Conservation (phyloP, 2,329 filamentous ascomycete genomes). For the Fusarium fujikuroi region DNA sequence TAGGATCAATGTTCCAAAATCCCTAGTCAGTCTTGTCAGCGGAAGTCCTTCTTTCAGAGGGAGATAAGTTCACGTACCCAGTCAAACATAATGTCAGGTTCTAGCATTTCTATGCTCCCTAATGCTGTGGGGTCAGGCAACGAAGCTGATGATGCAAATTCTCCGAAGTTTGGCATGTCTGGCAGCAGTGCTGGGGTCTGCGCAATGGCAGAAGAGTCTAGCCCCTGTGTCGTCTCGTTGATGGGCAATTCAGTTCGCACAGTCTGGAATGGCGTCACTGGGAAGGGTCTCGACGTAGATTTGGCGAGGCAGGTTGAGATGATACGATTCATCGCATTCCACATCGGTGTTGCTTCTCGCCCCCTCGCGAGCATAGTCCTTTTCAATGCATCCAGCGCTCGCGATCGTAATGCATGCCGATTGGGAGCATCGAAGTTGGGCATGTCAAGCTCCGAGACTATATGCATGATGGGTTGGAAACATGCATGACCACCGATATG, state of each 20-base stretch:
- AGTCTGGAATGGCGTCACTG: neutral
- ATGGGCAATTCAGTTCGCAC: accelerated
- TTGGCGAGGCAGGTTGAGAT: neutral
- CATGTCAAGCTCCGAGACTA: neutral
- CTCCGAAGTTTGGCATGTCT: neutral
- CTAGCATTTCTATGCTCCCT: neutral
- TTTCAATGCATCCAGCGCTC: neutral
- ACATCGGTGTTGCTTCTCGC: neutral
- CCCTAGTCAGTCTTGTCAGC: neutral
- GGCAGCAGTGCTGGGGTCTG: accelerated
- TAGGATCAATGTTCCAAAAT: neutral
- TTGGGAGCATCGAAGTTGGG: neutral
- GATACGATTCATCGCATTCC: slow-evolving; percentile 2
- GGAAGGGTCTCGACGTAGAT: neutral
- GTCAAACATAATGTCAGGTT: neutral
- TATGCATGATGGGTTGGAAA: slow-evolving; percentile 4
- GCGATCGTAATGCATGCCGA: neutral
- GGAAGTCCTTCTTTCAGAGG: too few relatives aligned
- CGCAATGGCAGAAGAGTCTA: neutral
- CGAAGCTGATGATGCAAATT: neutral
- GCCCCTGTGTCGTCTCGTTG: too few relatives aligned
- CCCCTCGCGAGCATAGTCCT: neutral
- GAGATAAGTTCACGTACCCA: neutral
- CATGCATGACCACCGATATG: neutral
- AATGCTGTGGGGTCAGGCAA: neutral